Evolutionary conservation across 73 alveolate genomes (phyloP), one percentile per base, ranked within the genome.

Genomic region (Halteria grandinella): DNA sequence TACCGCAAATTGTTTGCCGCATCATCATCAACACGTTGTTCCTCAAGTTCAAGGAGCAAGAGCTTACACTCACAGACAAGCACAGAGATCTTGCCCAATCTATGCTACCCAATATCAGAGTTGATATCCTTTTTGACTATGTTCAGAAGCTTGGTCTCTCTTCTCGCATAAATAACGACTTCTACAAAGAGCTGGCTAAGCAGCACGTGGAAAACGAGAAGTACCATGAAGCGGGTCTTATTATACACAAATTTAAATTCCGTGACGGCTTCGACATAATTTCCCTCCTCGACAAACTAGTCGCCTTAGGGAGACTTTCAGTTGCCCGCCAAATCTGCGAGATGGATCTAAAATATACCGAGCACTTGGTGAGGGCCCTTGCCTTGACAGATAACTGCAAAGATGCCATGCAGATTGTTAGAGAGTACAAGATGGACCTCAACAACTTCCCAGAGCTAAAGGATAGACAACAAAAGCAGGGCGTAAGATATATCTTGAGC

Each of bases 391-490:
- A 69, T 33, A 58, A 55, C 44, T 57, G 59, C 53, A 85, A 85
- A 55, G 14, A 45, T 24, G 94, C 94, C 0, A 71, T 71, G 0
- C 41, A 47, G 29, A 2, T 85, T 11, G 62, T 85, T 2, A 60
- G 79, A 32, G 85, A 69, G 49, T 50, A 52, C 39, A 70, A 70
- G 17, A 23, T 69, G 32, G 69, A 79, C 39, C 79, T 63, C 0
- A 47, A n/a, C 48, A 51, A 85, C 59, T 79, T 47, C 69, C 90
- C 90, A 7, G 78, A 32, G 20, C 57, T 85, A 4, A 39, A 64
- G 25, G 86, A 78, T 27, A 54, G 87, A 39, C 33, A 55, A 31
- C 39, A 39, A 36, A 77, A 78, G 74, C 20, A n/a, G 23, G 55
- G 87, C 17, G 43, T 79, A 58, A 64, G 90, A 20, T 85, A 69